Conservation (phyloP, 257 asterid species). For the Paulownia fortunei region DNA sequence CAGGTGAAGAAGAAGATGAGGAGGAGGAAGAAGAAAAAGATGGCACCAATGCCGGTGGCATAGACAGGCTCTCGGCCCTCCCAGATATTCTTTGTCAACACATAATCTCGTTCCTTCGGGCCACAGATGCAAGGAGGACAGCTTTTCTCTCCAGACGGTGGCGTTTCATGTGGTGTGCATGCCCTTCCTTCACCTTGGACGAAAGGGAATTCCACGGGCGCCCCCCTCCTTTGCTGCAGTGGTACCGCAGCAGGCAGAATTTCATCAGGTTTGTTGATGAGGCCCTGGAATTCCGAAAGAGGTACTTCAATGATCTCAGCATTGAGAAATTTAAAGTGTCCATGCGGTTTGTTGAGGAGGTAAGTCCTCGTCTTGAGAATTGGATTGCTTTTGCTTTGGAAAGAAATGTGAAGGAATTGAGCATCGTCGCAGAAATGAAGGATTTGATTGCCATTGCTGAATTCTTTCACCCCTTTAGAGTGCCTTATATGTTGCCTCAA, state of each 20-base stretch:
- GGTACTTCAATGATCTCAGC: conserved; percentile 27
- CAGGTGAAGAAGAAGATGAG: not conserved
- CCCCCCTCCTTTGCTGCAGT: conserved; percentile 32
- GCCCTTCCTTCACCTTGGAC: conserved; percentile 33
- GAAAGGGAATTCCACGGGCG: conserved; percentile 33
- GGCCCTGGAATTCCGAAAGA: conserved; percentile 17
- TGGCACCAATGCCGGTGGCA: not conserved
- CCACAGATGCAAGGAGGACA: conserved; percentile 37
- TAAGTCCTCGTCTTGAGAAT: conserved; percentile 15
- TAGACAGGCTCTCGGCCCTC: conserved; percentile 38
- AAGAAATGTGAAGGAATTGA: conserved; percentile 34
- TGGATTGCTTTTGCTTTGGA: conserved; percentile 40
- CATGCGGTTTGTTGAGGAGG: conserved; percentile 34
- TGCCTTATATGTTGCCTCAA: conserved; percentile 28
- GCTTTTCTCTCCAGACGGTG: conserved; percentile 40
- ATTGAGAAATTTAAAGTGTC: conserved; percentile 29
- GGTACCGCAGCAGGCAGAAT: conserved; percentile 34
- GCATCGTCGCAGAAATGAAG: conserved; percentile 34
- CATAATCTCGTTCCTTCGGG: conserved; percentile 31
- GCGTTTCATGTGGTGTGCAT: conserved; percentile 41
- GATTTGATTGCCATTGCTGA: conserved; percentile 38
- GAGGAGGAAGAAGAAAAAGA: not conserved
- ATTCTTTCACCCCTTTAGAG: conserved; percentile 37
- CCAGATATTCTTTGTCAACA: conserved; percentile 42
- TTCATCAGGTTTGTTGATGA: conserved; percentile 36